Evolutionary conservation across 805 yeast genomes (phyloP).

Genomic region (Hanseniaspora lachancei): DNA sequence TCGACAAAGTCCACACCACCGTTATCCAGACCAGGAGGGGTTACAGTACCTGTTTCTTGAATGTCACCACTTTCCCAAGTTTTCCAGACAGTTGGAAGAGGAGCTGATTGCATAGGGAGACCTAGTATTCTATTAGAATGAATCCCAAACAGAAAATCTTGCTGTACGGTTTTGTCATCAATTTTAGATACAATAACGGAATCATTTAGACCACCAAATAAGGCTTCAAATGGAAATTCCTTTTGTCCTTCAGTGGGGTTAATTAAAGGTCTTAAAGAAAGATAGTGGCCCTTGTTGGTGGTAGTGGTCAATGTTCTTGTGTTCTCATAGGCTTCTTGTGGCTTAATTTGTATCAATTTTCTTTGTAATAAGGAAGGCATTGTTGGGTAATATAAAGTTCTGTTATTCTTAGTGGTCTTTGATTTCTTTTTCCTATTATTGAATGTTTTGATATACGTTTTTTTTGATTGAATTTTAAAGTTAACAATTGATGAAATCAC

Average conservation of each 20-base stretch:
- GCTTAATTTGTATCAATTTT: conserved; percentile 23
- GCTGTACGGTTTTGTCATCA: conserved; percentile 16
- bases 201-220: conserved; percentile 39
- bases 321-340: conserved; percentile 21
- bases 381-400: not conserved
- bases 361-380: conserved; percentile 27
- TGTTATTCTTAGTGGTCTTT: not conserved
- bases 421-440: not conserved
- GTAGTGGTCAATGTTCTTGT: conserved; percentile 24
- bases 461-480: too few relatives aligned
- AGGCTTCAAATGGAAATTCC: conserved; percentile 45
- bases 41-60: conserved; percentile 26
- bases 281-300: conserved; percentile 25
- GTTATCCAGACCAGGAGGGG: conserved; percentile 23
- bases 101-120: not conserved
- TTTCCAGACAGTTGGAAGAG: conserved; percentile 24
- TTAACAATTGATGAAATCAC: too few relatives aligned
- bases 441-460: too few relatives aligned
- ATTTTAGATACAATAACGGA: conserved; percentile 28
- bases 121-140: conserved; percentile 21
- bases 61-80: conserved; percentile 26
- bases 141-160: conserved; percentile 23
- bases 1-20: conserved; percentile 24
- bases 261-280: conserved; percentile 29
- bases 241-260: conserved; percentile 20